Evolutionary conservation across 176 grass and related monocot species (phyloP).

Genomic region (Paspalum notatum): DNA sequence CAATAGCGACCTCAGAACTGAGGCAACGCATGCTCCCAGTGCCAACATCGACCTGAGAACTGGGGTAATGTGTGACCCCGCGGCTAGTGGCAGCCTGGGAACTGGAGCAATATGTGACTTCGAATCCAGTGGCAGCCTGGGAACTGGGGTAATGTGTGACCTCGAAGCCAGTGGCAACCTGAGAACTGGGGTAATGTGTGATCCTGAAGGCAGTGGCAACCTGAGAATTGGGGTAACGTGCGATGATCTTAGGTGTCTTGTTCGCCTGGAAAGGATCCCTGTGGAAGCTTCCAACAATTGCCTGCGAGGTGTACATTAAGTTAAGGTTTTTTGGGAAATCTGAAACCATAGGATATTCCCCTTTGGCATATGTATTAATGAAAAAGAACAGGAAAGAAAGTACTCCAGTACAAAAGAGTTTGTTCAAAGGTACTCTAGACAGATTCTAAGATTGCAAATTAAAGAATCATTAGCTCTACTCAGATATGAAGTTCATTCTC

Average conservation of each 20-base stretch:
- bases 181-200: neutral
- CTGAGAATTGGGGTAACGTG: neutral
- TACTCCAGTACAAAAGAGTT: neutral
- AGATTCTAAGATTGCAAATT: neutral
- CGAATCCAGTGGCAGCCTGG: neutral
- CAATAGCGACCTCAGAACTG: neutral
- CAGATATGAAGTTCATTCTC: neutral
- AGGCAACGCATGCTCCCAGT: neutral
- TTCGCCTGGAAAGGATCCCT: slow-evolving; percentile 14
- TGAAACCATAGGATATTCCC: neutral
- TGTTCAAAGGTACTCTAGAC: neutral
- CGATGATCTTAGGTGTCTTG: slow-evolving; percentile 18
- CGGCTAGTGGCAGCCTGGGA: neutral
- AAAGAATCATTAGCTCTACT: slow-evolving; percentile 7
- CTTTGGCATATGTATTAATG: neutral
- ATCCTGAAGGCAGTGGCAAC: neutral
- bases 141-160: neutral
- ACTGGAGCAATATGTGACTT: neutral
- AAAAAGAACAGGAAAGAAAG: neutral
- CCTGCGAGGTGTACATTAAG: slow-evolving; percentile 41
- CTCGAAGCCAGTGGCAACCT: neutral
- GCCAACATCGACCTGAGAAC: slow-evolving; percentile 1
- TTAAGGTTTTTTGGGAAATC: neutral
- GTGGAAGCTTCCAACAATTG: slow-evolving; percentile 51
- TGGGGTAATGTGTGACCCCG: neutral